Conservation (phyloP, 2,329 filamentous ascomycete species). For the Parafenestella ontariensis region DNA sequence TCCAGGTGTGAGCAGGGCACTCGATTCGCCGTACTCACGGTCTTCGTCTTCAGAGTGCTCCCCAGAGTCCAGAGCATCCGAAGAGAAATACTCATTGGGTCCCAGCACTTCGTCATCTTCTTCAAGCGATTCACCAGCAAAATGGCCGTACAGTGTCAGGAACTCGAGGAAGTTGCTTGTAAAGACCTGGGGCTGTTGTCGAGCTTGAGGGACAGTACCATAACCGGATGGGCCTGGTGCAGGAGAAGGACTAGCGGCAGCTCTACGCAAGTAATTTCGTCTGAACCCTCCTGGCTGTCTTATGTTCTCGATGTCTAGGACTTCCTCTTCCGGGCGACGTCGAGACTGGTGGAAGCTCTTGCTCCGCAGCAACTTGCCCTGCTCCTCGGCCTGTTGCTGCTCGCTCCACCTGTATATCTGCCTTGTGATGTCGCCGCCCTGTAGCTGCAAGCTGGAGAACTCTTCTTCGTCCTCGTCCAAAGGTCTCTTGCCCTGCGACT, state of each 20-base stretch:
- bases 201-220: slow-evolving; percentile 38
- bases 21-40: slow-evolving; percentile 84
- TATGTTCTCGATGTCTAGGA: slow-evolving; percentile 86
- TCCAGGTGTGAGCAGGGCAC: slow-evolving; percentile 74
- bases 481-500: slow-evolving; percentile 53
- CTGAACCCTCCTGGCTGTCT: slow-evolving; percentile 93
- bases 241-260: slow-evolving; percentile 69
- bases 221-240: slow-evolving; percentile 53
- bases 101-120: slow-evolving; percentile 91
- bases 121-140: slow-evolving; percentile 94
- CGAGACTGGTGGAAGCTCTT: slow-evolving; percentile 84
- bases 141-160: slow-evolving; percentile 92
- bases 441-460: slow-evolving; percentile 90
- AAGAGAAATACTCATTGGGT: slow-evolving; percentile 91
- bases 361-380: slow-evolving; percentile 73
- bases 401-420: slow-evolving; percentile 98
- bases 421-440: slow-evolving; percentile 92
- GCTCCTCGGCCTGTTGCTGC: slow-evolving; percentile 74
- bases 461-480: slow-evolving; percentile 65
- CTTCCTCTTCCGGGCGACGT: slow-evolving; percentile 79
- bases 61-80: slow-evolving; percentile 69
- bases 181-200: slow-evolving; percentile 55
- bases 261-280: slow-evolving; percentile 83
- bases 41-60: slow-evolving; percentile 65
- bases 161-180: slow-evolving; percentile 97